Conservation (phyloP, 805 yeast species). For the Schwanniomyces yamadae region DNA sequence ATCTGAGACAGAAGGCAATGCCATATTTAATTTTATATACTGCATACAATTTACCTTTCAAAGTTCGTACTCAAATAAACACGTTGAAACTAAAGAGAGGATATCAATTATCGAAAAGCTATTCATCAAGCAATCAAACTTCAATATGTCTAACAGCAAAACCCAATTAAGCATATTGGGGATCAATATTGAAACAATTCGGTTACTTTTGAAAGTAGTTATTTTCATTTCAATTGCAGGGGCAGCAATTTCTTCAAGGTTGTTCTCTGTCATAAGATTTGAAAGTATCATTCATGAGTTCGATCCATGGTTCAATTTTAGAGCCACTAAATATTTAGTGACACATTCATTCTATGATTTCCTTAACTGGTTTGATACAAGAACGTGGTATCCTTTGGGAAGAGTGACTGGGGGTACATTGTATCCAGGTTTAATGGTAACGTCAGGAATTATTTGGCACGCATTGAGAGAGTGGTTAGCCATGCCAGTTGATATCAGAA, state of each 20-base stretch:
- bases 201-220: constrained; percentile 54
- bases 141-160: constrained; percentile 12
- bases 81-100: not conserved
- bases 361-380: constrained; percentile 96
- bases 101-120: not conserved
- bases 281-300: constrained; percentile 97
- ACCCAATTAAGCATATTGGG: constrained; percentile 28
- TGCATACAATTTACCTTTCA: constrained; percentile 1
- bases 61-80: constrained; percentile 2
- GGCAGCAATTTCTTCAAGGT: constrained; percentile 88
- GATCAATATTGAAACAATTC: constrained; percentile 34
- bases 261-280: constrained; percentile 94
- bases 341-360: constrained; percentile 83
- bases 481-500: constrained; percentile 90
- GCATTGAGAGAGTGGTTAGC: constrained; percentile 58
- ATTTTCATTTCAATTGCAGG: constrained; percentile 79
- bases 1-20: not conserved
- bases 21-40: not conserved
- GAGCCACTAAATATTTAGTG: constrained; percentile 93
- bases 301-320: constrained; percentile 93
- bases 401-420: constrained; percentile 98
- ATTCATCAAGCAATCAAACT: not conserved
- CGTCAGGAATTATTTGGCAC: constrained; percentile 88
- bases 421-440: constrained; percentile 98
- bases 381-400: constrained; percentile 99